These are phyloP conservation scores for Metarhizium album DNA, from an alignment of 2,329 filamentous ascomycete species.

Conservation along the genomic window DNA sequence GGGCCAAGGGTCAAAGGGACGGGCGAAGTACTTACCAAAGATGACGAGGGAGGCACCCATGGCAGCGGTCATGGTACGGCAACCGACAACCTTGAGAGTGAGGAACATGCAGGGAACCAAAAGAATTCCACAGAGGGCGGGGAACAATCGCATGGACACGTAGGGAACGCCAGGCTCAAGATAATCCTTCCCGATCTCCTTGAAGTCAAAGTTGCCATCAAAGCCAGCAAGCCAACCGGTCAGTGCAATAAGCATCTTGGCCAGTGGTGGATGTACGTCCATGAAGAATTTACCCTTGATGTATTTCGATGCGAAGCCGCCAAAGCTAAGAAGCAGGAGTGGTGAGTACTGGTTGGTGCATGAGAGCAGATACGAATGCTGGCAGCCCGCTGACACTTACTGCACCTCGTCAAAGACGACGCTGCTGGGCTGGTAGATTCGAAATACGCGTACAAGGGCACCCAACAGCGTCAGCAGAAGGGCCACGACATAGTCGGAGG, in stretches of 20 bases:
- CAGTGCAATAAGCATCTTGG: constrained; percentile 91
- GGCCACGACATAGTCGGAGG: constrained; percentile 73
- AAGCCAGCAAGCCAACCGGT: constrained; percentile 93
- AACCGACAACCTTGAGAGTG: constrained; percentile 83
- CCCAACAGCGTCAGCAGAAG: constrained; percentile 63
- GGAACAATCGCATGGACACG: constrained; percentile 91
- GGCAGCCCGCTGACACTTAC: constrained; percentile 45
- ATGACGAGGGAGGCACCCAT: constrained; percentile 81
- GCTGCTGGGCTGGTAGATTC: constrained; percentile 90
- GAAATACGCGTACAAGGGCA: constrained; percentile 74
- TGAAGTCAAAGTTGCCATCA: constrained; percentile 94
- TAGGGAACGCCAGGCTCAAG: constrained; percentile 90
- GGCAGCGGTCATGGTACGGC: constrained; percentile 72
- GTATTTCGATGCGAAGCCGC: constrained; percentile 96
- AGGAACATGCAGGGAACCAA: constrained; percentile 90
- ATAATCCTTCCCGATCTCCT: constrained; percentile 99
- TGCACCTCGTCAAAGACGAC: constrained; percentile 99
- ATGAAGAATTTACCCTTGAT: constrained; percentile 99
- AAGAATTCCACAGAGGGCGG: constrained; percentile 78
- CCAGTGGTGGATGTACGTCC: constrained; percentile 97
- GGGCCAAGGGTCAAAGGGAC: neutral
- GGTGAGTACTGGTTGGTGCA: neutral
- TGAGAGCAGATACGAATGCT: neutral
- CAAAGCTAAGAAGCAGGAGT: constrained; percentile 55
- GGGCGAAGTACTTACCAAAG: constrained; percentile 55